Percentiles rank a stretch among this genome's conserved stretches.
These are phyloP conservation scores for Coemansia sp. DNA, from an alignment of 371 early-diverging fungal genomes.

Conservation along the genomic window DNA sequence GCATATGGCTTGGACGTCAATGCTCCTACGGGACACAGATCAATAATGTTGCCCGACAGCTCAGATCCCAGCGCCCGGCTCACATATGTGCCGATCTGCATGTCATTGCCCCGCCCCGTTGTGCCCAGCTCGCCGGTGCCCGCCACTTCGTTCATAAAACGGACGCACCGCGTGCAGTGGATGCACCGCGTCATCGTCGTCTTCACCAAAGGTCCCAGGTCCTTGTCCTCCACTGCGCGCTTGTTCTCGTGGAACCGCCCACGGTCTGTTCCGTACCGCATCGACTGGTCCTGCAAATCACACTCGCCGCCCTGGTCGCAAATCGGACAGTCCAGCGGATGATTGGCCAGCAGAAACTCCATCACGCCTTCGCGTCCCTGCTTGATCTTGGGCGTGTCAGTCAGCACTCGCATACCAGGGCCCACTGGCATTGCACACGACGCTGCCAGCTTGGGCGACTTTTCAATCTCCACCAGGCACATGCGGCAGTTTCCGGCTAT, in stretches of 20 bases:
- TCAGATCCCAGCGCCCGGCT: conserved; percentile 86
- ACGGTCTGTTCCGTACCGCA: conserved; percentile 94
- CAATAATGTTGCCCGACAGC: conserved; percentile 96
- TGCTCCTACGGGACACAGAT: conserved; percentile 97
- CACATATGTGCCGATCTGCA: conserved; percentile 97
- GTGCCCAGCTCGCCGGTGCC: conserved; percentile 95
- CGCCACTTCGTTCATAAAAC: conserved; percentile 97
- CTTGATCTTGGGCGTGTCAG: conserved; percentile 89
- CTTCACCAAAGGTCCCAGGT: conserved; percentile 94
- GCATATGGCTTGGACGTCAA: conserved; percentile 95
- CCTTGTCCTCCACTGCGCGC: conserved; percentile 96
- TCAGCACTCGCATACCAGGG: conserved; percentile 96
- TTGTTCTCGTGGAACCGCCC: conserved; percentile 90
- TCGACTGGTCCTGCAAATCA: conserved; percentile 95
- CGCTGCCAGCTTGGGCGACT: conserved; percentile 92
- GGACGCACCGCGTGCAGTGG: conserved; percentile 98
- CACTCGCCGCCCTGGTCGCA: conserved; percentile 99
- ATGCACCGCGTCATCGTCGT: conserved; percentile 98
- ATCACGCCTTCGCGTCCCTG: conserved; percentile 98
- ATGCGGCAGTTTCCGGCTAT: conserved; percentile 98
- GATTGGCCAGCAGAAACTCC: conserved; percentile 96
- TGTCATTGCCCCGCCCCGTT: conserved; percentile 93
- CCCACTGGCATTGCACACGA: conserved; percentile 96
- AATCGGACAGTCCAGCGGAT: conserved; percentile 97
- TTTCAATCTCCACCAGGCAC: conserved; percentile 97